Evolutionary conservation across 768 basidiomycete species (phyloP), one percentile per base, ranked within the genome.

Genomic region (Pholiota microspora): DNA sequence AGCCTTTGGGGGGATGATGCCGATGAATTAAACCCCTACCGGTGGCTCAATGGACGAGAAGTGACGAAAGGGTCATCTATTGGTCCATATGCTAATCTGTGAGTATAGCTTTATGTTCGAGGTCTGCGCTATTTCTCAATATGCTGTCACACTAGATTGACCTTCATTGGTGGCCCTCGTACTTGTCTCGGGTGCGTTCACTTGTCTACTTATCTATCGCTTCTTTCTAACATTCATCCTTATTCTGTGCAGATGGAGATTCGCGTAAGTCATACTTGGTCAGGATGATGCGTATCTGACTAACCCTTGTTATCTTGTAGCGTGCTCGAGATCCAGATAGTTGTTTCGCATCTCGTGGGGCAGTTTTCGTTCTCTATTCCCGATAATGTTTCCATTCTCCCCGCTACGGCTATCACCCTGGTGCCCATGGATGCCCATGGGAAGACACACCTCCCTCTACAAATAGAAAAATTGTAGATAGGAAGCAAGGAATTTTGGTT

Each of bases 41-140:
- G 54, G 4, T 55, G 54, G 54, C 27, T 55, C 16, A 48, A 55
- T 23, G 49, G 38, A 12, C n/a, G 49, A 21, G 49, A 28, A 16
- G 18, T 38, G 13, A 28, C 1, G 8, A 24, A 5, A 3, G 49
- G 35, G n/a, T 24, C 28, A 16, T 31, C 54, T 8, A 46, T 55
- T 10, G 54, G 54, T 12, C 54, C 54, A 12, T 55, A 55, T 24
- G 54, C 54, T 6, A 55, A 50, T 16, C 16, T 55, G 54, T 55
- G 28, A 32, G 54, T 23, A 1, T 31, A n/a, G 15, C 16, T 44
- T 31, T 12, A 42, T 7, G 2, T 18, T 10, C n/a, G n/a, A n/a
- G n/a, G n/a, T n/a, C n/a, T 16, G 18, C 0, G 15, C 5, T 25
- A 27, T 31, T 15, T 4, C 18, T 13, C 18, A 21, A 24, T 8